phyloP scores from a whole-genome alignment of 495 filamentous ascomycete species.

The Penicillium atrosanguineum region DNA sequence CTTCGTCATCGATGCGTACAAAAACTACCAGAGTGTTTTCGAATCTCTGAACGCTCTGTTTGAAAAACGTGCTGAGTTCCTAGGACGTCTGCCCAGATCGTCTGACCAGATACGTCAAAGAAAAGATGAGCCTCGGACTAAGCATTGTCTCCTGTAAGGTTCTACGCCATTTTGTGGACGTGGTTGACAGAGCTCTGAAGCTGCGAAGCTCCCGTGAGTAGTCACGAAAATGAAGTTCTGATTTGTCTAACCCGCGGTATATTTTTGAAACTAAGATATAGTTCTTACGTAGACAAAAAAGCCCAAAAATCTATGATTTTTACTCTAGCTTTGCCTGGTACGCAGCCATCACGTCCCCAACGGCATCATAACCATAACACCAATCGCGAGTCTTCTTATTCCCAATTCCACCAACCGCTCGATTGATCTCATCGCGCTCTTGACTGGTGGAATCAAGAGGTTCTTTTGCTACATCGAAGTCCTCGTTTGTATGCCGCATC shows the following conservation, averaged over 20 bases:
- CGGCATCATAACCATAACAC: conserved; percentile 6
- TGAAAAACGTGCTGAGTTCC: background rate
- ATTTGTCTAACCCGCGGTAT: too few species aligned
- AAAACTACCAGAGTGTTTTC: conserved; percentile 4
- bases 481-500: background rate
- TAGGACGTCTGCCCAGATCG: conserved; percentile 6
- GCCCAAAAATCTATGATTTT: background rate
- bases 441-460: background rate
- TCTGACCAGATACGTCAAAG: too few species aligned
- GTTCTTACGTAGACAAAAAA: too few species aligned
- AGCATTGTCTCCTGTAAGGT: background rate
- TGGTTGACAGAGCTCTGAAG: conserved; percentile 1
- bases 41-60: conserved; percentile 1
- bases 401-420: background rate
- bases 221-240: too few species aligned
- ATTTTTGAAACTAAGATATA: too few species aligned
- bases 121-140: conserved; percentile 5
- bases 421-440: background rate
- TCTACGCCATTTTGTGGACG: conserved; percentile 1
- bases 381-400: conserved; percentile 6
- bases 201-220: conserved; percentile 4
- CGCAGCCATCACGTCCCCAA: background rate
- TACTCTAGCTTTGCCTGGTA: background rate
- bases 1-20: conserved; percentile 13
- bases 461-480: background rate